Base-by-base conservation (phyloP, 169 alveolate species). In the Cryptosporidium canis region DNA sequence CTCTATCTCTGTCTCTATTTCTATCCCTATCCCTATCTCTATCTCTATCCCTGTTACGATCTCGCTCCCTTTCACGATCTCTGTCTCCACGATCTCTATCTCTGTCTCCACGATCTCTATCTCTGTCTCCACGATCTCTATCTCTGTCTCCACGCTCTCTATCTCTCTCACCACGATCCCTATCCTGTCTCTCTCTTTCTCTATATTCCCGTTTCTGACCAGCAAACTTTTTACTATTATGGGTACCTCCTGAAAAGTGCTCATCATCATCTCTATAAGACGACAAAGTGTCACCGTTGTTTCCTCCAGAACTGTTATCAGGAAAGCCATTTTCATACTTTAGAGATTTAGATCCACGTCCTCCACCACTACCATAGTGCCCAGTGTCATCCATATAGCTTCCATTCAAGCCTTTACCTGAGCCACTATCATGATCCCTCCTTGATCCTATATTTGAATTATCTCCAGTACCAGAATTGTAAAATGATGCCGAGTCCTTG, bases 1-100 rank as follows among this genome's bases (percentile, higher is more conserved):
- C 72, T 58, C 77, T 58, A 9, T 77, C 87, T 21, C 48, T 47
- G 4, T 47, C 63, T 16, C 37, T 33, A 27, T 77, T 77, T 14
- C 61, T 53, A 37, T 48, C 65, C 31, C 67, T 70, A 16, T 70
- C 67, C 29, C 68, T 68, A 85, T 51, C 83, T 83, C 91, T 71
- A 83, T 58, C 85, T 84, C 83, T 84, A 37, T 77, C 72, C 7
- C 77, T 58, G 0, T 35, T 21, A n/a, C 56, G 21, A 0, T 56
- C 72, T 58, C 61, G 16, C 33, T 61, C 77, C 7, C 63, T n/a
- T n/a, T n/a, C n/a, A n/a, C n/a, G n/a, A n/a, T n/a, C 31, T 21
- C 53, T 43, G 3, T 44, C 37, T 35, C 35, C 56, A 5, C 67
- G 51, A 48, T 70, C 67, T 33, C 51, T 53, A 3, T 70, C 67